Percentiles rank a stretch among this genome's conserved stretches.
phyloP scores from a whole-genome alignment of 352 stramenopile genomes.

The Globisporangium orthogonon region DNA sequence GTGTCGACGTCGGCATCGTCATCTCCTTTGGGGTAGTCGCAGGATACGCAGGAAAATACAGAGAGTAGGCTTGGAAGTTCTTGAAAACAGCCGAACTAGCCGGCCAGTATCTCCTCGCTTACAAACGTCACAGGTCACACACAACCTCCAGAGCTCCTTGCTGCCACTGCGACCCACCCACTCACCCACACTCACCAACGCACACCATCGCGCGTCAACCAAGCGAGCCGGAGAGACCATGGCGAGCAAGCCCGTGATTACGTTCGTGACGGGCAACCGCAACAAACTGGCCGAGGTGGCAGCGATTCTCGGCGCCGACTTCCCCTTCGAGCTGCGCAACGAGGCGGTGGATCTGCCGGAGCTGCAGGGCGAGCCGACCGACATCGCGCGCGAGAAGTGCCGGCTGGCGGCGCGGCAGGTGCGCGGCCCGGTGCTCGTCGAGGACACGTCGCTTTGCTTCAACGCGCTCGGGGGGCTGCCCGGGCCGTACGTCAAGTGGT shows the following conservation, averaged over 20 bases:
- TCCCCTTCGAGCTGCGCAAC: conserved; percentile 91
- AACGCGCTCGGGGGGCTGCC: conserved; percentile 92
- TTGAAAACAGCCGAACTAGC: too few relatives aligned
- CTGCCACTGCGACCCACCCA: too few relatives aligned
- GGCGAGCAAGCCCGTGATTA: conserved; percentile 1
- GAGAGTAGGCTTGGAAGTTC: too few relatives aligned
- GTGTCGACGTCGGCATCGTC: too few relatives aligned
- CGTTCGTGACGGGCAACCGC: conserved; percentile 55
- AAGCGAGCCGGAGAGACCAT: background rate
- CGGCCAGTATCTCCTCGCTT: too few relatives aligned
- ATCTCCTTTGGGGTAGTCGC: too few relatives aligned
- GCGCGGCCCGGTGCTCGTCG: conserved; percentile 89
- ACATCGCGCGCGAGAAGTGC: conserved; percentile 96
- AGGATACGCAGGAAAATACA: too few relatives aligned
- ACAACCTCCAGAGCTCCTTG: too few relatives aligned
- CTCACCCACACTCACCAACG: too few relatives aligned
- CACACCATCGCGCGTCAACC: too few relatives aligned
- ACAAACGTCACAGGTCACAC: too few relatives aligned
- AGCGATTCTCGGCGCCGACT: conserved; percentile 75
- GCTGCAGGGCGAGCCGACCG: conserved; percentile 93
- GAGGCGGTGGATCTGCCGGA: conserved; percentile 95
- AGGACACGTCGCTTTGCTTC: conserved; percentile 97
- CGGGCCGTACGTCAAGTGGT: conserved; percentile 98
- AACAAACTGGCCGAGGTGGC: conserved; percentile 84
- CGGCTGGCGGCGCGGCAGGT: conserved; percentile 81